These are phyloP conservation scores for Nicotiana attenuata DNA, from an alignment of 257 asterid genomes.

Conservation along the genomic window DNA sequence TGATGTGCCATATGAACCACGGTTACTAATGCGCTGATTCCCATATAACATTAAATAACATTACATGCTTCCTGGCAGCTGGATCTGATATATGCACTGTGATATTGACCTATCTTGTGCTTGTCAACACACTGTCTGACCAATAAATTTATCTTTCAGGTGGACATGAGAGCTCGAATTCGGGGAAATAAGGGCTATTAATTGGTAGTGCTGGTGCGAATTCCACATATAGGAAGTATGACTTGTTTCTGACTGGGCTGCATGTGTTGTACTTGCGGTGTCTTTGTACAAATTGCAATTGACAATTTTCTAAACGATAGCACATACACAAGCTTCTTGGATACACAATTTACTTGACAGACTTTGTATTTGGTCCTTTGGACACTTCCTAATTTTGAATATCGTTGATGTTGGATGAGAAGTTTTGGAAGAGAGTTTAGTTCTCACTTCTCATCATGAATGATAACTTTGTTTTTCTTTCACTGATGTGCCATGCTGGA, in stretches of 20 bases:
- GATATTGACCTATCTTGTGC: neutral
- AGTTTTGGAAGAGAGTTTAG: neutral
- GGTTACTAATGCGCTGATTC: neutral
- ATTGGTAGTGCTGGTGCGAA: neutral
- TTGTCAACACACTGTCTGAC: conserved; percentile 3
- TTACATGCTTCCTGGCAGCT: neutral
- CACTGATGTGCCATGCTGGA: neutral
- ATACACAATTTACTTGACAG: neutral
- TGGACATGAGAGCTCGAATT: conserved; percentile 95
- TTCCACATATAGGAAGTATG: neutral
- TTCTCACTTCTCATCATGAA: neutral
- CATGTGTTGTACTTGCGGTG: conserved; percentile 14
- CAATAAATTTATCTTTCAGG: conserved; percentile 31
- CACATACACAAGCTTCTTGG: neutral
- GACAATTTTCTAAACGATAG: neutral
- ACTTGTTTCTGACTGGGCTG: neutral
- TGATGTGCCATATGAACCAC: neutral
- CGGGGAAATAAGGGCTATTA: conserved; percentile 95
- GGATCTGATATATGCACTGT: neutral
- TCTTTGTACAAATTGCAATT: conserved; percentile 1
- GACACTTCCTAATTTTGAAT: neutral
- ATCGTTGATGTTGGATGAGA: neutral
- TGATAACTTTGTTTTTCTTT: neutral
- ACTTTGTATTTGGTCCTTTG: neutral
- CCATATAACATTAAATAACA: neutral